A percentile compares a stretch with the other conserved stretches of the same genome.
Evolutionary conservation across 2,329 filamentous ascomycete species (phyloP).

Genomic region (Lojkania enalia): DNA sequence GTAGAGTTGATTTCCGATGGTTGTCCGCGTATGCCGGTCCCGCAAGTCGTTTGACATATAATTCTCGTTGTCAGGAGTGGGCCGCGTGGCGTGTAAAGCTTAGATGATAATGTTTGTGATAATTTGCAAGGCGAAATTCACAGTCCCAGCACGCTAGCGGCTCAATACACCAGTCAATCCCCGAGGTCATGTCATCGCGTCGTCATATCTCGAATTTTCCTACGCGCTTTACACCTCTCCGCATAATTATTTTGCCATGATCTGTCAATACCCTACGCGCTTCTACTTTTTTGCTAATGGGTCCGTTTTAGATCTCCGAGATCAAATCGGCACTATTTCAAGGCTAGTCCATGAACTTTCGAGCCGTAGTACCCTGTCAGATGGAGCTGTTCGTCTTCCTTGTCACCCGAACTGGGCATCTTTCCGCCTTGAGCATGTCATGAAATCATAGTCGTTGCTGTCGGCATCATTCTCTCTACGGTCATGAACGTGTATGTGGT

Average conservation of each 20-base stretch:
- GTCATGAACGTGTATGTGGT: constrained; percentile 27
- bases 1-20: not conserved
- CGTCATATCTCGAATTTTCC: constrained; percentile 27
- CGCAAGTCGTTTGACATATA: not conserved
- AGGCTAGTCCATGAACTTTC: not conserved
- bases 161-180: constrained; percentile 20
- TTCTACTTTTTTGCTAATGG: constrained; percentile 1
- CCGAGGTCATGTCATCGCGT: constrained; percentile 37
- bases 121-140: not conserved
- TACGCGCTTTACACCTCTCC: not conserved
- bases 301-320: not conserved
- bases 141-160: constrained; percentile 18
- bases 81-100: too few species aligned
- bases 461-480: not conserved
- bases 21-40: not conserved
- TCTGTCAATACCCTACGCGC: not conserved
- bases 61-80: not conserved
- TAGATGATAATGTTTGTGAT: too few species aligned
- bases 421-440: constrained; percentile 36
- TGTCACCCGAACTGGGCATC: constrained; percentile 1
- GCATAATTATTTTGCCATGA: not conserved
- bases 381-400: not conserved
- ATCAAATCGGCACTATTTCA: too few species aligned
- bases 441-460: constrained; percentile 42
- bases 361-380: not conserved